Evolutionary conservation across 2,329 filamentous ascomycete genomes (phyloP).

Genomic region (Penicillium occitanis): DNA sequence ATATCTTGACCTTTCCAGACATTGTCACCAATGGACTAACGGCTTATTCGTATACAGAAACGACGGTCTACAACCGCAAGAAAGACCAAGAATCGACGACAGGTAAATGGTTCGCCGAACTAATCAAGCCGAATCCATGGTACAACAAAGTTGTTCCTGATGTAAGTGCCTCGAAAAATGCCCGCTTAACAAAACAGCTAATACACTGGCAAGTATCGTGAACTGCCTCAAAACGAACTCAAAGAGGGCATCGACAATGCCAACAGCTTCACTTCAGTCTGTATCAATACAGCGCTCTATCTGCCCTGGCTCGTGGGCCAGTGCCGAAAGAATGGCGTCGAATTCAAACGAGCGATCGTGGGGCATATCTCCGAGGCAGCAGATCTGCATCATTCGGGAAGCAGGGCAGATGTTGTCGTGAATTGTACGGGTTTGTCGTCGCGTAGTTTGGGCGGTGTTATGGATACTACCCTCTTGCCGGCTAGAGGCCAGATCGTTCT

Average conservation of each 20-base stretch:
- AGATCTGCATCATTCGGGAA: constrained; percentile 48
- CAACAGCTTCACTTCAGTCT: constrained; percentile 77
- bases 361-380: constrained; percentile 73
- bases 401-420: constrained; percentile 65
- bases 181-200: background rate
- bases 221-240: constrained; percentile 59
- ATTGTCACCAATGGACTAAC: background rate
- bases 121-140: constrained; percentile 70
- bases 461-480: constrained; percentile 71
- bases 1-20: background rate
- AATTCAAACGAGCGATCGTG: constrained; percentile 63
- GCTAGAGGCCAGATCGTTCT: constrained; percentile 80
- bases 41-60: constrained; percentile 36
- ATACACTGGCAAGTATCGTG: constrained; percentile 54
- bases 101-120: constrained; percentile 63
- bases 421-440: constrained; percentile 84
- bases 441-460: constrained; percentile 74
- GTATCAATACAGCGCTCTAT: constrained; percentile 88
- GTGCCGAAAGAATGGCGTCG: constrained; percentile 71
- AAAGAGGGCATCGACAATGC: constrained; percentile 67
- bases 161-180: constrained; percentile 36
- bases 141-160: constrained; percentile 70
- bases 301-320: constrained; percentile 81
- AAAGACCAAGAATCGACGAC: constrained; percentile 60
- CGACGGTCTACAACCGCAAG: constrained; percentile 58